phyloP scores from a whole-genome alignment of 139 green algal species.

The Chlamydomonas applanata region DNA sequence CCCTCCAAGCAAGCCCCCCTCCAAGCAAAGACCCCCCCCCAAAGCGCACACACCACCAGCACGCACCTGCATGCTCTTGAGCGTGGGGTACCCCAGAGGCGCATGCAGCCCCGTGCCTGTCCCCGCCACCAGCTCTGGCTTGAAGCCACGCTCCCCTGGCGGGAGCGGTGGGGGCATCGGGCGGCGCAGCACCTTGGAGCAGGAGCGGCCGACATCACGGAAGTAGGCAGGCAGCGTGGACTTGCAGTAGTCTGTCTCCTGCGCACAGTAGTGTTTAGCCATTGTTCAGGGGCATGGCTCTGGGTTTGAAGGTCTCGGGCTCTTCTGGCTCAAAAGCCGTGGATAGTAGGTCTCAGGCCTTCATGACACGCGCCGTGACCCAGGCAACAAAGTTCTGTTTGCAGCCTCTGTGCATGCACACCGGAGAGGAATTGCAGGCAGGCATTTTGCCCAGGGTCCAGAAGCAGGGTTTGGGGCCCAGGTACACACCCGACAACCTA shows the following conservation, averaged over 20 bases:
- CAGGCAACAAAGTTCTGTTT: too few relatives aligned
- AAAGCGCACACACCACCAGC: slow-evolving; percentile 82
- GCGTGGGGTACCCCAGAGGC: slow-evolving; percentile 70
- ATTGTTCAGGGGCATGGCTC: too few relatives aligned
- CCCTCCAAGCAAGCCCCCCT: neutral
- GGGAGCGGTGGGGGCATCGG: slow-evolving; percentile 65
- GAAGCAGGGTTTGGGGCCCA: too few relatives aligned
- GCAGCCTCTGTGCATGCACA: too few relatives aligned
- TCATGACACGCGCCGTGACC: too few relatives aligned
- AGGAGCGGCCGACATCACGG: neutral
- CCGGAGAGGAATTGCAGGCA: too few relatives aligned
- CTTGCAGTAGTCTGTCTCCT: neutral
- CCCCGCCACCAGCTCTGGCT: slow-evolving; percentile 57
- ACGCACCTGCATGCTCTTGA: slow-evolving; percentile 60
- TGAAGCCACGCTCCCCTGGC: slow-evolving; percentile 61
- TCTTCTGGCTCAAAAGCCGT: too few relatives aligned
- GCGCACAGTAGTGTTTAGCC: neutral
- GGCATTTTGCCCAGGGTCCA: too few relatives aligned
- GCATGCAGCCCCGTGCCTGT: slow-evolving; percentile 50
- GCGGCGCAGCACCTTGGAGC: slow-evolving; percentile 5
- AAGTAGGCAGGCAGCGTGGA: neutral
- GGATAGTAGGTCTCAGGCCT: too few relatives aligned
- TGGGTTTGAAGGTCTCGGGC: too few relatives aligned
- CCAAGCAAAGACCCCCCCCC: slow-evolving; percentile 47
- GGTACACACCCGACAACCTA: too few relatives aligned